phyloP scores from a whole-genome alignment of 495 filamentous ascomycete genomes.

The Penicillium coprophilum region DNA sequence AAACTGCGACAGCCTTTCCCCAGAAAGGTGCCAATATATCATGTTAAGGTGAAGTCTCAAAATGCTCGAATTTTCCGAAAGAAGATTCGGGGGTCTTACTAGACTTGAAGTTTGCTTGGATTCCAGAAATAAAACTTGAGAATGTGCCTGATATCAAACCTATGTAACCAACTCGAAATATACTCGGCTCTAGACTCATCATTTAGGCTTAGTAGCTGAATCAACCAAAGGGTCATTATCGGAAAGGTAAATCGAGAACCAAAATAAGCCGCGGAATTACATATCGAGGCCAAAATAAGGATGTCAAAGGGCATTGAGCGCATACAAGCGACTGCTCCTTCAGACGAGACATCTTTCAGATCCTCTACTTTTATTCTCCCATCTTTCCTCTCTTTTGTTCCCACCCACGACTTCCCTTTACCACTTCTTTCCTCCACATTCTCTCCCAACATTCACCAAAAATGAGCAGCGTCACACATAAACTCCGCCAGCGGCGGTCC shows the following conservation, averaged over 20 bases:
- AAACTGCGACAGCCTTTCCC: not conserved
- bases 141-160: not conserved
- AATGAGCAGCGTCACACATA: constrained; percentile 1
- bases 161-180: not conserved
- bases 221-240: not conserved
- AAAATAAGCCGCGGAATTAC: not conserved
- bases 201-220: not conserved
- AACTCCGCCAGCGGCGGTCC: not conserved
- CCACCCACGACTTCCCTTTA: not conserved
- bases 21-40: not conserved
- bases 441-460: not conserved
- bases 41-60: not conserved
- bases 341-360: not conserved
- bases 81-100: not conserved
- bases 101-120: not conserved
- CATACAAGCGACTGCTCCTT: not conserved
- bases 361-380: not conserved
- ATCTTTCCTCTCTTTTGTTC: not conserved
- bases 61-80: not conserved
- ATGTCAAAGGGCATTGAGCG: not conserved
- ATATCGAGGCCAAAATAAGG: not conserved
- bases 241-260: not conserved
- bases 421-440: not conserved
- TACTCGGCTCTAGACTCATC: not conserved
- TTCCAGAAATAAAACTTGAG: not conserved